Evolutionary conservation across 306 rosid genomes (phyloP).

Genomic region (Fragaria iinumae): DNA sequence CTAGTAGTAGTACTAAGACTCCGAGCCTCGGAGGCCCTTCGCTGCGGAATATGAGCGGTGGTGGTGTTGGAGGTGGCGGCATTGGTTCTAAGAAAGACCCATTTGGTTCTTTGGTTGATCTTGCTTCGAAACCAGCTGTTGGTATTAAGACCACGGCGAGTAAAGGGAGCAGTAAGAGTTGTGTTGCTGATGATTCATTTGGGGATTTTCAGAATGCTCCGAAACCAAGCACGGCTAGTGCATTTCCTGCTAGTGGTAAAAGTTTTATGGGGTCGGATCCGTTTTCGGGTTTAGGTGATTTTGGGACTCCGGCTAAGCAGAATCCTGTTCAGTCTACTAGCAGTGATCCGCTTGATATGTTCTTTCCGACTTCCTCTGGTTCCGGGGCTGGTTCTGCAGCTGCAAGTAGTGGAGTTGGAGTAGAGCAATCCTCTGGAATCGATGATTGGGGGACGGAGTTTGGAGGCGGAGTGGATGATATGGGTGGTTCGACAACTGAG

Average conservation of each 20-base stretch:
- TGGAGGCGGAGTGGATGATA: conserved; percentile 61
- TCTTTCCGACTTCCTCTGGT: conserved; percentile 47
- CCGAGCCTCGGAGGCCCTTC: conserved; percentile 63
- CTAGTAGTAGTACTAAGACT: conserved; percentile 27
- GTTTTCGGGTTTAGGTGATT: conserved; percentile 34
- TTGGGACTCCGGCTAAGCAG: conserved; percentile 40
- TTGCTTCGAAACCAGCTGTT: conserved; percentile 63
- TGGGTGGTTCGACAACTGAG: conserved; percentile 77
- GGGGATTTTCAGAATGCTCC: conserved; percentile 82
- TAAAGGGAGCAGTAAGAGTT: conserved; percentile 14
- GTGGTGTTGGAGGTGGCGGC: conserved; percentile 37
- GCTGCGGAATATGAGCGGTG: conserved; percentile 30
- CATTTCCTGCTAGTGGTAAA: conserved; percentile 42
- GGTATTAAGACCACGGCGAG: conserved; percentile 58
- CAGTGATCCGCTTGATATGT: conserved; percentile 74
- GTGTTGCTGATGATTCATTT: conserved; percentile 46
- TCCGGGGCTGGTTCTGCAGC: conserved; percentile 24
- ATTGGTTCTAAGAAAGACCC: conserved; percentile 64
- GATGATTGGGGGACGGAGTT: conserved; percentile 90
- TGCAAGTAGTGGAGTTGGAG: conserved; percentile 35
- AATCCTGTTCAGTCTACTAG: conserved; percentile 41
- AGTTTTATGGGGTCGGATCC: conserved; percentile 42
- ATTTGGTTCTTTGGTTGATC: conserved; percentile 75
- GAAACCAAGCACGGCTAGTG: conserved; percentile 41
- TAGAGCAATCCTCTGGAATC: conserved; percentile 41